phyloP scores from a whole-genome alignment of 163 green algal species.

The Coccomyxa subellipsoidea region DNA sequence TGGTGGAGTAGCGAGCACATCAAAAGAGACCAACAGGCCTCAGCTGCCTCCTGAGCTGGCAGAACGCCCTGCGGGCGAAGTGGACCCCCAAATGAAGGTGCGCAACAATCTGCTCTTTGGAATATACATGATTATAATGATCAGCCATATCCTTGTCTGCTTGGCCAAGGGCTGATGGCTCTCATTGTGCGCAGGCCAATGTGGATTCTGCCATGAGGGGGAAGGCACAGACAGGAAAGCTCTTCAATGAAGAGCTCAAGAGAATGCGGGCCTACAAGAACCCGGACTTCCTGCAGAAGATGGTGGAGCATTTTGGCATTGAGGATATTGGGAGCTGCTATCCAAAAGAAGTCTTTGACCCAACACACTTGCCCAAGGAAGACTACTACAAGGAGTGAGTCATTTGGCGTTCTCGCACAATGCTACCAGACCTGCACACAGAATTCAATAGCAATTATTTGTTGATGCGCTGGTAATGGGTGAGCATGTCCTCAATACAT shows the following conservation, averaged over 20 bases:
- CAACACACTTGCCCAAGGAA: slow-evolving; percentile 28
- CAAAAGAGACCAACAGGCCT: not conserved
- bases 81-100: slow-evolving; percentile 17
- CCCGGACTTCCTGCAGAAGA: slow-evolving; percentile 66
- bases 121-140: too few species aligned
- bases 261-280: slow-evolving; percentile 52
- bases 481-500: too few species aligned
- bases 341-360: slow-evolving; percentile 36
- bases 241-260: slow-evolving; percentile 32
- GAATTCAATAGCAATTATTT: too few species aligned
- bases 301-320: slow-evolving; percentile 58
- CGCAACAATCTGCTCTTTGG: too few species aligned
- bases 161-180: too few species aligned
- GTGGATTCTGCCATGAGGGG: slow-evolving; percentile 28
- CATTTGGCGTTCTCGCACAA: slow-evolving; percentile 5
- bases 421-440: too few species aligned
- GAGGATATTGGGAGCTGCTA: slow-evolving; percentile 54
- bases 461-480: not conserved
- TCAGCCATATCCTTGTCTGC: too few species aligned
- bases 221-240: slow-evolving; percentile 14
- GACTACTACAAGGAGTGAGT: slow-evolving; percentile 34
- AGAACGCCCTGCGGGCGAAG: slow-evolving; percentile 16
- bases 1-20: not conserved
- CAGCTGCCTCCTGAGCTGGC: slow-evolving; percentile 22
- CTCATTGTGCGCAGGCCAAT: slow-evolving; percentile 41